phyloP scores from a whole-genome alignment of 2,329 filamentous ascomycete species.

The Podosphaera xanthii region DNA sequence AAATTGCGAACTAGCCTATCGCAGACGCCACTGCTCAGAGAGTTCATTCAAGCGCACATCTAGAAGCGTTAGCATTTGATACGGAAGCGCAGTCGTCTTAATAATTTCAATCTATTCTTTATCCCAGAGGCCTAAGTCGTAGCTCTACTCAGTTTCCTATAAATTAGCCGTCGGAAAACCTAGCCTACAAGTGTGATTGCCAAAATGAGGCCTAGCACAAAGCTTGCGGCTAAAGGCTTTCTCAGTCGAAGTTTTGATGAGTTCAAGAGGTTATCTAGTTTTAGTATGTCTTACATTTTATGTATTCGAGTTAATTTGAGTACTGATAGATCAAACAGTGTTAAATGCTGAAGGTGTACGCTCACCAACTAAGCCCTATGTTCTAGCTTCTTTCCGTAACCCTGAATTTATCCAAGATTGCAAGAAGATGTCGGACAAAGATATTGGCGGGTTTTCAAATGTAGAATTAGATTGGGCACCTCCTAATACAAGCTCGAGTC shows the following conservation, averaged over 20 bases:
- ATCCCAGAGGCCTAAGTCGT: no score
- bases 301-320: background rate
- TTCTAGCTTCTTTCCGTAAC: constrained; percentile 39
- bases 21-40: no score
- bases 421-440: constrained; percentile 68
- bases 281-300: constrained; percentile 21
- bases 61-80: no score
- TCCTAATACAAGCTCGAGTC: constrained; percentile 7
- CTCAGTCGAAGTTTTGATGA: constrained; percentile 35
- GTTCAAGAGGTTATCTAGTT: constrained; percentile 30
- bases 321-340: constrained; percentile 22
- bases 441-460: constrained; percentile 69
- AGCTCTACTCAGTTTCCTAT: no score
- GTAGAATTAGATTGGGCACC: constrained; percentile 36
- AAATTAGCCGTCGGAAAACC: no score
- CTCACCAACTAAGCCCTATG: constrained; percentile 36
- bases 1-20: no score
- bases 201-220: constrained; percentile 25
- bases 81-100: no score
- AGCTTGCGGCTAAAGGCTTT: constrained; percentile 28
- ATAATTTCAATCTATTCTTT: no score
- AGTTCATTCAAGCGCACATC: no score
- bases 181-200: no score
- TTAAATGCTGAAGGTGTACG: constrained; percentile 47
- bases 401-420: constrained; percentile 25